phyloP scores from a whole-genome alignment of 2,329 filamentous ascomycete genomes.

The Rhinocladiella similis region DNA sequence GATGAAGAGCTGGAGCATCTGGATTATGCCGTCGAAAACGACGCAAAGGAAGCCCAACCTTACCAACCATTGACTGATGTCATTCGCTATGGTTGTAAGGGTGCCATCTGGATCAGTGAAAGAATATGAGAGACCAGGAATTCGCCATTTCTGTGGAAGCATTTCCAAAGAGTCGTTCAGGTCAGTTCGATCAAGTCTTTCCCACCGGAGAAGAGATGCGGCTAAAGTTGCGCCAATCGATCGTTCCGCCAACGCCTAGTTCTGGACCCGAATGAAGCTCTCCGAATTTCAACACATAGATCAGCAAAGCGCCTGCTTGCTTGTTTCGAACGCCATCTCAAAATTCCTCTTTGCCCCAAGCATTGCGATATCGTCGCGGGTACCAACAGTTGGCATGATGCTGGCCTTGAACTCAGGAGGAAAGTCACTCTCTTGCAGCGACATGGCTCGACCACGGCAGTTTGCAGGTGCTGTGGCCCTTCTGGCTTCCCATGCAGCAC shows the following conservation, averaged over 20 bases:
- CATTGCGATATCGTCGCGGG: not conserved
- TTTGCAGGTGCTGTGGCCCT: not conserved
- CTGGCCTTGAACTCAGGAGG: not conserved
- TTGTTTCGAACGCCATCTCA: not conserved
- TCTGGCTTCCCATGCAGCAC: constrained; percentile 11
- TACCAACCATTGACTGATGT: constrained; percentile 85
- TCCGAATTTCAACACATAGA: not conserved
- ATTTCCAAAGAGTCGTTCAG: not conserved
- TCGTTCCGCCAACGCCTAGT: too few relatives aligned
- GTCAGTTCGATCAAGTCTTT: not conserved
- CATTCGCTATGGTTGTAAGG: constrained; percentile 85
- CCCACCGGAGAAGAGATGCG: too few relatives aligned
- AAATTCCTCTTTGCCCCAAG: not conserved
- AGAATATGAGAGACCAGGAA: constrained; percentile 36
- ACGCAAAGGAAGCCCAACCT: constrained; percentile 84
- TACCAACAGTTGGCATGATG: not conserved
- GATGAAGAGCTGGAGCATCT: constrained; percentile 97
- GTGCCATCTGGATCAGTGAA: constrained; percentile 83
- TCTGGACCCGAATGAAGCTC: too few relatives aligned
- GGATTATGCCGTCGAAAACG: constrained; percentile 90
- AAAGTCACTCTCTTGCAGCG: constrained; percentile 7
- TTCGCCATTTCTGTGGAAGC: not conserved
- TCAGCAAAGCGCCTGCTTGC: not conserved
- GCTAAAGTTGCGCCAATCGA: too few relatives aligned
- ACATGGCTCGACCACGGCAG: constrained; percentile 8